These are phyloP conservation scores for Bodo saltans DNA, from an alignment of 78 protist species.

Conservation along the genomic window DNA sequence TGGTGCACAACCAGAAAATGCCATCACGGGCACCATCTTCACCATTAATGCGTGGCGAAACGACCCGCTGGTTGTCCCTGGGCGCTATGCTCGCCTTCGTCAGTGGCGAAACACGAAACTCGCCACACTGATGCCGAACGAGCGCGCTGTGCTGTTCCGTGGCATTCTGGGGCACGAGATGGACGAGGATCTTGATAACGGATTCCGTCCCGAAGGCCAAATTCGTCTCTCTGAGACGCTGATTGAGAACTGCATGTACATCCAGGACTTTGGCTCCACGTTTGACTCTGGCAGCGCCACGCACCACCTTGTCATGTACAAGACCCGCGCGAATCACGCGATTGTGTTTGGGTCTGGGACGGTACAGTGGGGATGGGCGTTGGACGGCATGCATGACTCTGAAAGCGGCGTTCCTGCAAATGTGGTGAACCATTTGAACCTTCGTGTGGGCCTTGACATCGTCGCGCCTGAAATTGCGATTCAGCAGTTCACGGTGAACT, in stretches of 20 bases:
- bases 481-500: conserved; percentile 27
- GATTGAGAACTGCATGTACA: background rate
- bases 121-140: background rate
- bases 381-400: conserved; percentile 26
- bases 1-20: conserved; percentile 9
- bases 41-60: conserved; percentile 23
- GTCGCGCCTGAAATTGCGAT: background rate
- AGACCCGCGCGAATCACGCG: background rate
- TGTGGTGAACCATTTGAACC: background rate
- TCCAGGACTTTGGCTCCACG: conserved; percentile 2
- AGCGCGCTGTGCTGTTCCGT: background rate
- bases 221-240: background rate
- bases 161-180: conserved; percentile 30
- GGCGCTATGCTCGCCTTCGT: background rate
- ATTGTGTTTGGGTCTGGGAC: conserved; percentile 21
- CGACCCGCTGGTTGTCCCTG: background rate
- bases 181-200: conserved; percentile 32
- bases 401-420: background rate
- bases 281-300: conserved; percentile 29
- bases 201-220: conserved; percentile 17
- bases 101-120: conserved; percentile 9
- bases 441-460: background rate
- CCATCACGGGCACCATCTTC: conserved; percentile 8
- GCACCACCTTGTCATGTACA: conserved; percentile 5
- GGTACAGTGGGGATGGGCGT: conserved; percentile 37